A percentile compares a stretch with the other conserved stretches of the same genome.
phyloP scores from a whole-genome alignment of 2,329 filamentous ascomycete species.

The Septoria petroselini region DNA sequence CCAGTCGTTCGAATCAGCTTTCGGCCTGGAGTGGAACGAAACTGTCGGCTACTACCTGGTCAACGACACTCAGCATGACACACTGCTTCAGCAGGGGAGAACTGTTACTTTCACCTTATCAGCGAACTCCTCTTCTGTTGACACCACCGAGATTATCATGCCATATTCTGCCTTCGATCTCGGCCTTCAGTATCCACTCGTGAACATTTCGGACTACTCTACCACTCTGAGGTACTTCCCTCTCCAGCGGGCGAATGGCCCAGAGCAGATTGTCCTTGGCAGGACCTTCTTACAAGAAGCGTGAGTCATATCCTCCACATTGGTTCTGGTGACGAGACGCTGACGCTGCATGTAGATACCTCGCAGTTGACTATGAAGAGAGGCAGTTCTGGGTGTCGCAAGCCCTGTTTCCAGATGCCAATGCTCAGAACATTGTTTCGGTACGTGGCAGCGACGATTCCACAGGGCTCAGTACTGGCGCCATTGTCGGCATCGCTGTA shows the following conservation, averaged over 20 bases:
- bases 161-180: slow-evolving; percentile 36
- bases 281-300: slow-evolving; percentile 35
- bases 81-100: slow-evolving; percentile 35
- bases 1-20: slow-evolving; percentile 41
- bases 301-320: slow-evolving; percentile 20
- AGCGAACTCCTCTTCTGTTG: neutral
- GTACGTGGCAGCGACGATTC: neutral
- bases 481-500: slow-evolving; percentile 22
- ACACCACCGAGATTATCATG: slow-evolving; percentile 23
- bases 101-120: slow-evolving; percentile 38
- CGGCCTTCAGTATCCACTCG: slow-evolving; percentile 19
- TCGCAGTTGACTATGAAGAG: slow-evolving; percentile 18
- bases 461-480: slow-evolving; percentile 14
- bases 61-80: slow-evolving; percentile 39
- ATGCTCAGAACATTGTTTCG: neutral
- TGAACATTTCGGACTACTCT: slow-evolving; percentile 41
- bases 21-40: slow-evolving; percentile 42
- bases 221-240: slow-evolving; percentile 28
- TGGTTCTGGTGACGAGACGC: neutral
- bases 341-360: slow-evolving; percentile 7
- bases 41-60: slow-evolving; percentile 41
- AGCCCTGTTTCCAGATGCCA: neutral
- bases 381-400: slow-evolving; percentile 14
- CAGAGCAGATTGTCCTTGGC: slow-evolving; percentile 30
- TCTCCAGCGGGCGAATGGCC: slow-evolving; percentile 24